Evolutionary conservation across 1,284 basidiomycete species (phyloP).

Genomic region (Malassezia cuniculi): DNA sequence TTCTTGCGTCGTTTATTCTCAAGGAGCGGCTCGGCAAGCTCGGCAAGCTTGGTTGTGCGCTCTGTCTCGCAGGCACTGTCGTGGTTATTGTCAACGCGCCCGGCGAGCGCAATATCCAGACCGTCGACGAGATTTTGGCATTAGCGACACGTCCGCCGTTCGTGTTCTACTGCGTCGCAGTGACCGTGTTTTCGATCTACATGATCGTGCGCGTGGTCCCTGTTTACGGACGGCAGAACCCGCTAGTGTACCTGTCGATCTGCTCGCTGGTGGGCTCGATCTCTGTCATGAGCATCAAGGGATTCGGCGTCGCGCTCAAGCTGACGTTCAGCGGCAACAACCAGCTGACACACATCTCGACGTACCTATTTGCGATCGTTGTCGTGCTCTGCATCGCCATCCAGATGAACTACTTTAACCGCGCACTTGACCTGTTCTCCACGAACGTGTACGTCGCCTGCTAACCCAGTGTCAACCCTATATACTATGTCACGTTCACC

Average conservation of each 20-base stretch:
- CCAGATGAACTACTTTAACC: constrained; percentile 99
- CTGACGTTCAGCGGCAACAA: constrained; percentile 87
- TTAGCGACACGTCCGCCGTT: constrained; percentile 70
- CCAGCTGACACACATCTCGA: constrained; percentile 84
- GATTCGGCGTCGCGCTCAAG: constrained; percentile 90
- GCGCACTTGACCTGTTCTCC: constrained; percentile 89
- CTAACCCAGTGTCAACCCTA: constrained; percentile 70
- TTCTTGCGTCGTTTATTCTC: constrained; percentile 76
- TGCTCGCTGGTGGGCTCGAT: constrained; percentile 72
- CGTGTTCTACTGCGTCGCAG: constrained; percentile 73
- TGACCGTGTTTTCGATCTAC: constrained; percentile 61
- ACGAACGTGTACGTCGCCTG: constrained; percentile 73
- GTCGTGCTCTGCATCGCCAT: constrained; percentile 76
- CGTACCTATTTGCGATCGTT: constrained; percentile 80
- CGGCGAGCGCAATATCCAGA: constrained; percentile 82
- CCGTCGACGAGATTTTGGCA: constrained; percentile 81
- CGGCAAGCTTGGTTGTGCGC: constrained; percentile 77
- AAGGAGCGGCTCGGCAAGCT: constrained; percentile 87
- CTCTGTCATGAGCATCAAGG: constrained; percentile 87
- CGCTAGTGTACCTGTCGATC: constrained; percentile 83
- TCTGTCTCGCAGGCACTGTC: constrained; percentile 78
- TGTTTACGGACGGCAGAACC: constrained; percentile 73
- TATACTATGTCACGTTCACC: constrained; percentile 98
- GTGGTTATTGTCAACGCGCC: constrained; percentile 95
- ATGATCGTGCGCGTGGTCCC: constrained; percentile 78